Conservation (phyloP, 495 filamentous ascomycete genomes). For the Aspergillus cristatus region DNA sequence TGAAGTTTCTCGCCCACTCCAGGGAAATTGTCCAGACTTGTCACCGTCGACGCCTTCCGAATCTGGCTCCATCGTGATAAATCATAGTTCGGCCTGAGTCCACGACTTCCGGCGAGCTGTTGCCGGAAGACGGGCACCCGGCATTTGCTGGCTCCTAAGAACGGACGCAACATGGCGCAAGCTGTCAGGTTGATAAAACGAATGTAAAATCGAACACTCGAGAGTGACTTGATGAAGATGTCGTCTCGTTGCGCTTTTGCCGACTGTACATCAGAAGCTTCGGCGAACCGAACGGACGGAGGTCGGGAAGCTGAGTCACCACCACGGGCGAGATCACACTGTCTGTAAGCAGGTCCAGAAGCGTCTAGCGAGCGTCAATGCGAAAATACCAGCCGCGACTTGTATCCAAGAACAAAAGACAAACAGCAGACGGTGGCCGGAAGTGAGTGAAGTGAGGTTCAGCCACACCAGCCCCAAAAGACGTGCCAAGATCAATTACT, state of each 20-base stretch:
- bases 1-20: constrained; percentile 75
- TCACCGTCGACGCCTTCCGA: constrained; percentile 55
- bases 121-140: constrained; percentile 16
- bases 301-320: no score
- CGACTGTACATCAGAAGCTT: no score
- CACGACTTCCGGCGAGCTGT: constrained; percentile 12
- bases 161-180: constrained; percentile 28
- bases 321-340: no score
- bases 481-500: constrained; percentile 16
- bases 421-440: background rate
- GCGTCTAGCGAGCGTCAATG: no score
- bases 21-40: constrained; percentile 61
- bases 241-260: no score
- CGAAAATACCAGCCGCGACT: no score
- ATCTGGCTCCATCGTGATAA: constrained; percentile 35
- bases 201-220: background rate
- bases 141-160: constrained; percentile 18
- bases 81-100: constrained; percentile 9
- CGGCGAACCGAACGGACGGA: no score
- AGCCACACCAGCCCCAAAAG: no score
- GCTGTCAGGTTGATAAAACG: background rate
- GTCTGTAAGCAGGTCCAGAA: no score
- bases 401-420: background rate
- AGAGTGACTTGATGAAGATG: no score
- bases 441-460: no score